phyloP scores from a whole-genome alignment of 495 filamentous ascomycete species.

The Podospora tetraspora region DNA sequence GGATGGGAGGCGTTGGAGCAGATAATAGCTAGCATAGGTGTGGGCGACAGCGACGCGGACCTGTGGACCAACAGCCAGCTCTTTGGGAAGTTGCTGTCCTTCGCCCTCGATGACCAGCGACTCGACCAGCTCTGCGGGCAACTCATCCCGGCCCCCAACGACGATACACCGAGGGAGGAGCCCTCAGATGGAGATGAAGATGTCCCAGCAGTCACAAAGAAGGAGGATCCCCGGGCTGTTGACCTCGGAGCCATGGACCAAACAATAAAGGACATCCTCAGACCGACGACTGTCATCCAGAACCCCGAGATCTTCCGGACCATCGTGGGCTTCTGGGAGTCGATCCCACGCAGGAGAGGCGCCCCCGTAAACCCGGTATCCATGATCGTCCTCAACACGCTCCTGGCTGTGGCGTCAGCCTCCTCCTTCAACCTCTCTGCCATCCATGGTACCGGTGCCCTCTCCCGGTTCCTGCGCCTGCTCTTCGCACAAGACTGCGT shows the following conservation, averaged over 20 bases:
- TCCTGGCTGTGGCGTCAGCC: constrained; percentile 47
- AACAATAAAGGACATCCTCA: constrained; percentile 45
- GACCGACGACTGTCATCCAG: constrained; percentile 50
- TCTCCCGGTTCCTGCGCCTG: constrained; percentile 65
- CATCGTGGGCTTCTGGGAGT: constrained; percentile 61
- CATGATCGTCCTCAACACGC: constrained; percentile 53
- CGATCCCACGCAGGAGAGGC: constrained; percentile 45
- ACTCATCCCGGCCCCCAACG: constrained; percentile 18
- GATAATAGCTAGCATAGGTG: constrained; percentile 55
- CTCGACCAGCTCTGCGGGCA: constrained; percentile 49
- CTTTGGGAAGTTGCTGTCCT: constrained; percentile 79
- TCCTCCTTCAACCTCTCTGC: constrained; percentile 72
- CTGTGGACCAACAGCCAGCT: constrained; percentile 63
- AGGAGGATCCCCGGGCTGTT: constrained; percentile 16
- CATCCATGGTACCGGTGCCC: constrained; percentile 69
- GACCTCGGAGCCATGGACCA: constrained; percentile 34
- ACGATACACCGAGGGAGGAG: neutral
- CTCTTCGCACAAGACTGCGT: constrained; percentile 50
- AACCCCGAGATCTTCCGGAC: constrained; percentile 62
- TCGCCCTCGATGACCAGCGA: constrained; percentile 71
- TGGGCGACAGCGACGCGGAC: constrained; percentile 54
- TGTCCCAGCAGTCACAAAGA: constrained; percentile 5
- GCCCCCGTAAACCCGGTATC: constrained; percentile 45
- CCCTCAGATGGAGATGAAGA: constrained; percentile 2
- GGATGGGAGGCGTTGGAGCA: constrained; percentile 75